Conservation (phyloP, 495 filamentous ascomycete genomes). For the Halenospora varia region DNA sequence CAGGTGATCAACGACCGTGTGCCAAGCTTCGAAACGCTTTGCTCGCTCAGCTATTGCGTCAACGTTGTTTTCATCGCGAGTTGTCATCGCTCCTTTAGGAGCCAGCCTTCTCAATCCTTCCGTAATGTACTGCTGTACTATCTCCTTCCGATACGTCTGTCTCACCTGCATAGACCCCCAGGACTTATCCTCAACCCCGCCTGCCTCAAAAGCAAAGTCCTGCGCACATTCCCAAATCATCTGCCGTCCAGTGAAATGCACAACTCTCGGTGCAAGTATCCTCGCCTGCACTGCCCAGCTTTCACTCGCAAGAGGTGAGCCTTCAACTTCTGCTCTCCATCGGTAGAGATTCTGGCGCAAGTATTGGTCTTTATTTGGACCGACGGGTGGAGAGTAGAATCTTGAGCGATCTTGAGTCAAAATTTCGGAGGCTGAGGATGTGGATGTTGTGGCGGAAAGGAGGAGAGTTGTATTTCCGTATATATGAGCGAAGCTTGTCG, state of each 20-base stretch:
- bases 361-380: conserved; percentile 1
- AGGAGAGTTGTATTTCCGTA: conserved; percentile 21
- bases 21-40: background rate
- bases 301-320: background rate
- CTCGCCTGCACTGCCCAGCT: conserved; percentile 30
- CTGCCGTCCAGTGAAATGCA: conserved; percentile 25
- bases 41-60: background rate
- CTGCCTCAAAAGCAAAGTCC: background rate
- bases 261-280: conserved; percentile 22
- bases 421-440: conserved; percentile 6
- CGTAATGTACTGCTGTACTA: background rate
- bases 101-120: background rate
- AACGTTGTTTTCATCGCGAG: background rate
- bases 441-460: conserved; percentile 16
- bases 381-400: conserved; percentile 1
- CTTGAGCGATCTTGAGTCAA: conserved; percentile 2
- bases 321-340: background rate
- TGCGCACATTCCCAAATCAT: conserved; percentile 27
- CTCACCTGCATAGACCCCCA: background rate
- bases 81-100: background rate
- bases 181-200: background rate
- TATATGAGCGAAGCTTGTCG: conserved; percentile 15
- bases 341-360: background rate
- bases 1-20: background rate
- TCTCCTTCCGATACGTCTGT: background rate